Conservation (phyloP, 2,329 filamentous ascomycete genomes). For the Fusarium longipes region DNA sequence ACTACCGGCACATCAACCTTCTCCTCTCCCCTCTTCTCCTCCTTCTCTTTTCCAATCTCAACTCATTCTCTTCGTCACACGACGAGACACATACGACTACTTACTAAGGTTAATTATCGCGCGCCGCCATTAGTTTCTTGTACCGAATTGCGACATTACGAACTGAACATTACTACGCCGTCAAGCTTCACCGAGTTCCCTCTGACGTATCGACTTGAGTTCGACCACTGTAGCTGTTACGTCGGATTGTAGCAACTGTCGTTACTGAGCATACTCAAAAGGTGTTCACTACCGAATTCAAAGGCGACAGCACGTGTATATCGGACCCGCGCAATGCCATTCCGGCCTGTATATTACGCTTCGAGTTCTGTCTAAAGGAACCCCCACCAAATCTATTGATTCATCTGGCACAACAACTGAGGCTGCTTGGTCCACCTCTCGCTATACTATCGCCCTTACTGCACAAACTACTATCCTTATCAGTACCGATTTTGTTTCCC, state of each 20-base stretch:
- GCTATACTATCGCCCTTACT: slow-evolving; percentile 2
- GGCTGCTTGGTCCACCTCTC: slow-evolving; percentile 1
- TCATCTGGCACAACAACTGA: slow-evolving; percentile 17
- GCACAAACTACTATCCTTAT: not conserved
- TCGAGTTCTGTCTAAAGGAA: slow-evolving; percentile 12
- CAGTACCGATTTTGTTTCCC: not conserved
- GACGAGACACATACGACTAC: slow-evolving; percentile 14
- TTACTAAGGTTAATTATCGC: not conserved
- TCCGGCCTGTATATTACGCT: slow-evolving; percentile 17
- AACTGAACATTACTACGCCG: slow-evolving; percentile 10
- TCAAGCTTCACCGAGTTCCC: slow-evolving; percentile 34
- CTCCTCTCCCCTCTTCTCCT: slow-evolving; percentile 33
- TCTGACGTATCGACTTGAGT: slow-evolving; percentile 33
- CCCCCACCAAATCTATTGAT: slow-evolving; percentile 21
- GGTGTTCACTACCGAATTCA: slow-evolving; percentile 8
- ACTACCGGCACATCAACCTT: slow-evolving; percentile 33
- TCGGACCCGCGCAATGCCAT: slow-evolving; percentile 34
- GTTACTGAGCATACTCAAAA: not conserved
- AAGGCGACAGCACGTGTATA: slow-evolving; percentile 5
- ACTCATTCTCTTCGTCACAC: slow-evolving; percentile 24
- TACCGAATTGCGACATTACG: slow-evolving; percentile 13
- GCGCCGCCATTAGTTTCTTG: not conserved
- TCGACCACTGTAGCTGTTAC: slow-evolving; percentile 23
- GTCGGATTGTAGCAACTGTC: not conserved
- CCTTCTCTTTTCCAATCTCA: slow-evolving; percentile 22